Base-by-base conservation (phyloP, 371 early-diverging fungal species). In the Neoconidiobolus thromboides region DNA sequence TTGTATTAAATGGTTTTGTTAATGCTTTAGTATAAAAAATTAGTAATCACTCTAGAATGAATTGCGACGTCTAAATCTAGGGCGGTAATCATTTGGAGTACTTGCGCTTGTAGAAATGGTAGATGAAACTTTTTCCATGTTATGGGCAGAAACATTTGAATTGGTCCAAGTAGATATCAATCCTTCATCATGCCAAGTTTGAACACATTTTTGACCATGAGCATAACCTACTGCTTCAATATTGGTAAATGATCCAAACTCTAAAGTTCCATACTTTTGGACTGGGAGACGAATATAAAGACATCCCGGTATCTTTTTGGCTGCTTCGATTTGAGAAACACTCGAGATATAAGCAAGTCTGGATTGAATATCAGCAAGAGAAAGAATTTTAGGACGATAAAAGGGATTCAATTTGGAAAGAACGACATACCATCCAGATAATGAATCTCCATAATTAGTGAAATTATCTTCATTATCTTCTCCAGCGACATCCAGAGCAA, bases 301-400 rank as follows among this genome's bases (percentile, higher is more conserved):
- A 48, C 84, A 80, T n/a, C 91, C 87, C 37, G 85, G 83, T 1
- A 81, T 81, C 7, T 72, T 63, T 71, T 93, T 95, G 61, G 91
- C 93, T 48, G 84, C 90, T 69, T 96, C 89, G 40, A 98, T 69
- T 65, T 86, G 83, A 60, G 82, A 79, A 6, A 94, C 93, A 55
- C 88, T 83, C 47, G 91, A 86, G n/a, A 96, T 90, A 74, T 96
- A 99, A 0, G 99, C 90, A 39, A 99, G 70, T 39, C 98, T 78
- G 51, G 90, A 87, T 76, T 99, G 99, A 66, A 99, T 90, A 60
- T 99, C 99, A 3, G 94, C 83, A 67, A 97, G 77, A n/a, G 85
- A 82, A 15, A 99, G 92, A 52, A 98, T 87, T 59, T 77, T 71
- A 1, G 74, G 75, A 46, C 60, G 64, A 51, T 80, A 72, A 64